Evolutionary conservation across 2,329 filamentous ascomycete genomes (phyloP), one percentile per base, ranked within the genome.

Genomic region (Pseudogymnoascus sp.): DNA sequence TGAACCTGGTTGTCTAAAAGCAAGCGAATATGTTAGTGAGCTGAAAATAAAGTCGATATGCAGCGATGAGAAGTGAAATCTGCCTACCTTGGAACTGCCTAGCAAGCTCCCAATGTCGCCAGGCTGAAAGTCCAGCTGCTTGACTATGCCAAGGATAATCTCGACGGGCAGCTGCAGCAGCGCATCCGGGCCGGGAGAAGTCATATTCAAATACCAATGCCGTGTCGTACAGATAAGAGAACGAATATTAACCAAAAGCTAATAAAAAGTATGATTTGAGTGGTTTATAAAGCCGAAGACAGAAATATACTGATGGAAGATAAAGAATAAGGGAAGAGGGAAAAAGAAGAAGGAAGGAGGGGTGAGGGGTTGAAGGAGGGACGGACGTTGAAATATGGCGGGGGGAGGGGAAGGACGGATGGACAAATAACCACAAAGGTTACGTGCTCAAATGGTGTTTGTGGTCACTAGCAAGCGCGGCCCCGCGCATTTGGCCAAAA

Each of bases 341-440:
- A 44, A 44, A 23, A 23, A 44, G 40, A 44, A 13, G 40, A 44
- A 44, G 40, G n/a, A 44, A 44, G 40, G 40, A 44, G 40, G 40
- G 40, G 40, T 44, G 40, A 44, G 17, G 40, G 40, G 40, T 21
- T 40, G 40, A 23, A 21, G 40, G 9, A 42, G 38, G 38, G 17
- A 42, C 7, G n/a, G 38, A 44, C 19, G 40, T 44, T 44, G 40
- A 44, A 47, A 47, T 47, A 47, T 47, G 42, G 42, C 42, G 44
- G 44, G n/a, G 47, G 26, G 47, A 53, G 47, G 47, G 47, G 47
- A 53, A 53, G 47, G 47, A 53, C 5, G 47, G 47, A 53, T 53
- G 47, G 47, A 53, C 47, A 53, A 53, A 53, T 53, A 53, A 53
- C 47, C 47, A 53, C 47, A 53, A 53, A 53, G 47, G 47, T 53